Conservation (phyloP, 2,329 filamentous ascomycete genomes). For the Fusarium sp. region DNA sequence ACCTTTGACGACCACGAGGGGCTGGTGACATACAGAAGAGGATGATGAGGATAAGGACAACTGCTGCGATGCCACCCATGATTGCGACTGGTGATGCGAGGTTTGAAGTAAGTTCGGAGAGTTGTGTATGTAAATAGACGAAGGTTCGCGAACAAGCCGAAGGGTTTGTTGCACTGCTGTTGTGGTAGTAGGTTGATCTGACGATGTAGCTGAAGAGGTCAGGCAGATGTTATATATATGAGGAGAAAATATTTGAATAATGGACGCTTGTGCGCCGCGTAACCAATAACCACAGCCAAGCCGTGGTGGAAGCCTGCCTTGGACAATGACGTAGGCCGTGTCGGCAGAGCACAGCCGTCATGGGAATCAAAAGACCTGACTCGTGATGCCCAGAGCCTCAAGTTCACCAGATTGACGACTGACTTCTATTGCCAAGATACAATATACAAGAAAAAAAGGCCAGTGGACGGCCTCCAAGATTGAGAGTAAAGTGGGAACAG, state of each 20-base stretch:
- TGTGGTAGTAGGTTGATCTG: background rate
- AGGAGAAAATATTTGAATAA: background rate
- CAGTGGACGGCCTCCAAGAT: background rate
- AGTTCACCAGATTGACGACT: too few species aligned
- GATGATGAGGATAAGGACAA: conserved; percentile 64
- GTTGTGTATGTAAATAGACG: background rate
- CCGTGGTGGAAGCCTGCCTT: conserved; percentile 7
- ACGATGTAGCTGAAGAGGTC: background rate
- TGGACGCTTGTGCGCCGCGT: conserved; percentile 15
- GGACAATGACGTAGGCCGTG: conserved; percentile 29
- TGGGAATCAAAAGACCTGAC: conserved; percentile 3
- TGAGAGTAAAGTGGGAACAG: background rate
- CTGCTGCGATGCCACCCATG: conserved; percentile 62
- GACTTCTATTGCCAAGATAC: background rate
- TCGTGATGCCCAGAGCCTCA: background rate
- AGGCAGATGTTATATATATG: background rate
- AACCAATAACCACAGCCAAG: conserved; percentile 9
- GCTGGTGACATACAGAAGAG: conserved; percentile 58
- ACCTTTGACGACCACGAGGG: background rate
- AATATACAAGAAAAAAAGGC: background rate
- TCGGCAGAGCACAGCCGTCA: conserved; percentile 17
- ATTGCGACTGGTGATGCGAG: conserved; percentile 41
- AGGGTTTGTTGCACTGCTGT: background rate
- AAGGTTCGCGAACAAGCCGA: background rate
- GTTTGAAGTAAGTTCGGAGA: background rate